These are phyloP conservation scores for Logfia minima DNA, from an alignment of 129 eudicot genomes.

Conservation along the genomic window DNA sequence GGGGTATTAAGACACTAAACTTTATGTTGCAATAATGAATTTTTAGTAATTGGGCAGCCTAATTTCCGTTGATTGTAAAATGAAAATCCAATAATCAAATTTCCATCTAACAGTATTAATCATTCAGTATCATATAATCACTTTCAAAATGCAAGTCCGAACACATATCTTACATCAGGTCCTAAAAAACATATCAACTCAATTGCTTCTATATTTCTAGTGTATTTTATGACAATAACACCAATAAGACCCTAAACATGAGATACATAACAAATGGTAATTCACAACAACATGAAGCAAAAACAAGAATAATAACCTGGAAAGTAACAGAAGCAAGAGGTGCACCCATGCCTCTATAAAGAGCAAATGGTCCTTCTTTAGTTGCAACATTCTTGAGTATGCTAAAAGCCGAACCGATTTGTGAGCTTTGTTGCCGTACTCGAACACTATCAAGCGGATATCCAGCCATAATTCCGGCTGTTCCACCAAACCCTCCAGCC, in stretches of 20 bases:
- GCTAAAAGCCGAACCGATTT: conserved; percentile 52
- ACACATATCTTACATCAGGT: background rate
- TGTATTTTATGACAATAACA: background rate
- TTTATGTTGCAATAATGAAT: no score
- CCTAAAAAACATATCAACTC: background rate
- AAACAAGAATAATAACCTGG: conserved; percentile 52
- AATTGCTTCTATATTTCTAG: no score
- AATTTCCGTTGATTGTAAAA: no score
- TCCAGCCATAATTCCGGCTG: conserved; percentile 69
- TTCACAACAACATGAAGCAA: background rate
- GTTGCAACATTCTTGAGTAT: conserved; percentile 50
- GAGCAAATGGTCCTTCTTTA: conserved; percentile 65
- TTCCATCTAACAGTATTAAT: no score
- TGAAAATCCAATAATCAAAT: no score
- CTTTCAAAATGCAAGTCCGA: no score
- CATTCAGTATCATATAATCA: no score
- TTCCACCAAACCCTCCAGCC: conserved; percentile 84
- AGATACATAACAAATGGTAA: background rate
- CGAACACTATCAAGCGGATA: conserved; percentile 75
- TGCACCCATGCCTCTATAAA: conserved; percentile 92
- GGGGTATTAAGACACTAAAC: no score
- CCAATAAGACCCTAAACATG: background rate
- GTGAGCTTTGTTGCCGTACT: conserved; percentile 66
- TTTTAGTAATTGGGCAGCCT: no score
- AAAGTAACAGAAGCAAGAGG: conserved; percentile 90